phyloP scores from a whole-genome alignment of 192 early-diverging fungal genomes.

The Helicostylum pulchrum region DNA sequence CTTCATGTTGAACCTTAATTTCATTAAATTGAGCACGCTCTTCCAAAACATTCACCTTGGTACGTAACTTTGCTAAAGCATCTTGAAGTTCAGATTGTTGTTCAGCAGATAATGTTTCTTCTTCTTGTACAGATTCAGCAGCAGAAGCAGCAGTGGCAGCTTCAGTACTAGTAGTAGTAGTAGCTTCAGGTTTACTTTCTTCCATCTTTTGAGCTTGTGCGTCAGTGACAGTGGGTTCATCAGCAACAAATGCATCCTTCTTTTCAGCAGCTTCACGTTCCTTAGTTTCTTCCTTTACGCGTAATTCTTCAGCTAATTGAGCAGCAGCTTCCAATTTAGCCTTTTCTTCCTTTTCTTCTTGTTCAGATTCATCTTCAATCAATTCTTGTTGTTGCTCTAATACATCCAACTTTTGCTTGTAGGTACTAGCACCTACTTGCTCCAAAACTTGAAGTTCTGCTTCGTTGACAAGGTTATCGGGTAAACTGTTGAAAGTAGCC shows the following conservation, averaged over 20 bases:
- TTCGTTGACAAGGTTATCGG: slow-evolving; percentile 87
- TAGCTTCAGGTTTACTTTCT: background rate
- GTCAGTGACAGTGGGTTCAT: slow-evolving; percentile 6
- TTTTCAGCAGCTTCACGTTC: slow-evolving; percentile 16
- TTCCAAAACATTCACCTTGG: slow-evolving; percentile 56
- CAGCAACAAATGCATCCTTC: slow-evolving; percentile 16
- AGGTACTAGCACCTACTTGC: slow-evolving; percentile 83
- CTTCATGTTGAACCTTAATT: slow-evolving; percentile 58
- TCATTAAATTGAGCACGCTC: slow-evolving; percentile 62
- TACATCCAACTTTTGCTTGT: slow-evolving; percentile 91
- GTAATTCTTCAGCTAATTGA: slow-evolving; percentile 5
- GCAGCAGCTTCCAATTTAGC: slow-evolving; percentile 51
- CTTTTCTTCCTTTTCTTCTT: slow-evolving; percentile 72
- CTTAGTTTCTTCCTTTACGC: slow-evolving; percentile 14
- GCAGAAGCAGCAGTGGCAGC: background rate
- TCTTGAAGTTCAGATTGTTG: slow-evolving; percentile 57
- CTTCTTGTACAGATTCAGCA: background rate
- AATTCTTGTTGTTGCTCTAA: slow-evolving; percentile 95
- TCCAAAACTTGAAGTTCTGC: slow-evolving; percentile 87
- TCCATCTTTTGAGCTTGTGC: slow-evolving; percentile 1
- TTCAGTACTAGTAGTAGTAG: background rate
- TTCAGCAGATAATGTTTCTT: slow-evolving; percentile 47
- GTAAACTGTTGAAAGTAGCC: slow-evolving; percentile 87
- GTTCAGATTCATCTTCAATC: slow-evolving; percentile 90
- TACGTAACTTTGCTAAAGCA: slow-evolving; percentile 52